Evolutionary conservation across 805 yeast genomes (phyloP), one percentile per base, ranked within the genome.

Genomic region (Lipomyces sp.): DNA sequence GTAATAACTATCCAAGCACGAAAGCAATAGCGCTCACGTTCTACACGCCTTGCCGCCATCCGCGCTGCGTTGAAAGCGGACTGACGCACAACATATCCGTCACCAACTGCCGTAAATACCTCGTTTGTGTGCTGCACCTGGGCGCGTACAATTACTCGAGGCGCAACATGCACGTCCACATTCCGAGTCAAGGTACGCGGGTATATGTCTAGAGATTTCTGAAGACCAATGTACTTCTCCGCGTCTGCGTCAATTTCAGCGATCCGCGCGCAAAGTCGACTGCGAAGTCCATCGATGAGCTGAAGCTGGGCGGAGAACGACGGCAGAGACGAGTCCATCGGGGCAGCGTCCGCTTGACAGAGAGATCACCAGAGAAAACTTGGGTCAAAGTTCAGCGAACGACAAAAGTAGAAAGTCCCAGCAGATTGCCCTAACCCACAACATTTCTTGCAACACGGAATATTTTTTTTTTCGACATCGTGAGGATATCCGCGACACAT

Each of bases 51-150:
- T 7, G 39, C 53, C 2, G 52, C 58, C 47, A 47, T 50, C 41
- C 45, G 21, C n/a, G 47, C 42, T 2, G 60, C 59, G 21, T 50
- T 47, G 34, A 16, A 47, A 3, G 56, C 57, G 7, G 60, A 56
- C 23, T 43, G 47, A 37, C 43, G 43, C 23, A 50, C 43, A 16
- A 54, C 45, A 22, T 44, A 46, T 14, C 49, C 59, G 21, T 42
- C 58, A 21, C 60, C 60, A n/a, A 47, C 38, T 6, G 39, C 29
- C 7, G 50, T 39, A 18, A 31, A 42, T 14, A 56, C 44, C 33
- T 51, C 56, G 26, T 56, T 56, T n/a, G 60, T 56, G 19, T 48
- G 50, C 18, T 22, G 24, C 5, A 54, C 56, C 24, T 22, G 36
- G 5, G 47, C 60, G 18, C 22, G 37, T 23, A 56, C 60, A 14